Evolutionary conservation across 2,329 filamentous ascomycete species (phyloP), one percentile per base, ranked within the genome.

Genomic region (Clathrospora elynae): DNA sequence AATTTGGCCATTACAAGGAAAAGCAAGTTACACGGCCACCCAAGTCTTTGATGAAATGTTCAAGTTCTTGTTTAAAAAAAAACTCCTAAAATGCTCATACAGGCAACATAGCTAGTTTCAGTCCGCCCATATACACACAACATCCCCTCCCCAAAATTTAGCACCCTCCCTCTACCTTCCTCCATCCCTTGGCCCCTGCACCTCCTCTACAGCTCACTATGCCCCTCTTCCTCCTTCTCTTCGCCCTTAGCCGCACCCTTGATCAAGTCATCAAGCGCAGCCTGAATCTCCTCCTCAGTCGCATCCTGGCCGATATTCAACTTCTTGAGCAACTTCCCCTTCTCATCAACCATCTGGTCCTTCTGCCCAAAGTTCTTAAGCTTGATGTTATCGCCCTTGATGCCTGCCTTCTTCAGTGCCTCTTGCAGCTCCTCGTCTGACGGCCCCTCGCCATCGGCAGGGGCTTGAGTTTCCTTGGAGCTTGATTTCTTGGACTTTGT

Each of bases 201-300:
- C 30, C 30, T 7, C 3, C 17, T 31, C 32, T 42, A 62, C 42
- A 63, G 35, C 39, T 61, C 57, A 55, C 62, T 51, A 11, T 54
- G 50, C 19, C 28, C 42, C 41, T 36, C 35, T 42, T 50, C 35
- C 30, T 57, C 40, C 43, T 38, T 38, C 23, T 25, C 34, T 20
- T 22, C 37, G 3, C 11, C 35, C 30, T 41, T 23, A 42, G 35
- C 43, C n/a, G 20, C 52, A 20, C 45, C 48, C 46, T 55, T 32
- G 13, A 44, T 57, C 24, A 51, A 44, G 24, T 49, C 77, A 24
- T 82, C 78, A 52, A 75, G 77, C 9, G 75, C 73, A 26, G 71
- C 74, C 14, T 78, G 75, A 49, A 74, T 73, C 31, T 72, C 73
- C 45, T 67, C 71, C 48, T 72, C 71, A 9, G 61, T 73, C 4